Conservation (phyloP, 1,284 basidiomycete species). For the Vanrija humicola region DNA sequence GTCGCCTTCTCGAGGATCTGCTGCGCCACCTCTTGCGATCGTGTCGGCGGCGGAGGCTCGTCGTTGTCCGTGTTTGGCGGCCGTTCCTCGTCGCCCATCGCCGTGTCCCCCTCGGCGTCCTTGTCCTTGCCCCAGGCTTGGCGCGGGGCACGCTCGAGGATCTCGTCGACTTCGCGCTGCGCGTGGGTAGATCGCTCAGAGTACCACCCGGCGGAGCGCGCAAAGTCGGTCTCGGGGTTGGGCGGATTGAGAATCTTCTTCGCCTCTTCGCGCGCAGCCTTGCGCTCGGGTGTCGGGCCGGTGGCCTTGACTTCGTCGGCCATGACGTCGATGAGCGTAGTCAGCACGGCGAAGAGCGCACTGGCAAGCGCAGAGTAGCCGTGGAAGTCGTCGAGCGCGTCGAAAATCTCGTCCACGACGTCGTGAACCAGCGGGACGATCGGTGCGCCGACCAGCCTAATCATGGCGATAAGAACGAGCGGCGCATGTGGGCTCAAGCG, state of each 20-base stretch:
- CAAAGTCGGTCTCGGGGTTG: slow-evolving; percentile 37
- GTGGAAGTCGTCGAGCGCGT: slow-evolving; percentile 86
- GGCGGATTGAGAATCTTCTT: slow-evolving; percentile 48
- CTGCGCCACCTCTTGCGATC: slow-evolving; percentile 68
- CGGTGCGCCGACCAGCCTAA: slow-evolving; percentile 75
- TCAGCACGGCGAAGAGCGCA: slow-evolving; percentile 61
- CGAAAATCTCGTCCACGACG: slow-evolving; percentile 91
- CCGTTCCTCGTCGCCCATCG: neutral
- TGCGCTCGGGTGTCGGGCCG: slow-evolving; percentile 19
- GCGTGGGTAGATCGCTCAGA: slow-evolving; percentile 52
- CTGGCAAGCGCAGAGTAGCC: slow-evolving; percentile 62
- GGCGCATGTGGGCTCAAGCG: slow-evolving; percentile 61
- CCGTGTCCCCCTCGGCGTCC: slow-evolving; percentile 19
- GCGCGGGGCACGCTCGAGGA: slow-evolving; percentile 62
- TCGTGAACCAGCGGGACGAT: slow-evolving; percentile 82
- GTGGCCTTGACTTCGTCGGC: slow-evolving; percentile 59
- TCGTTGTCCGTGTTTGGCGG: slow-evolving; percentile 45
- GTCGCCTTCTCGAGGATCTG: slow-evolving; percentile 78
- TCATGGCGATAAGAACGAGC: slow-evolving; percentile 69
- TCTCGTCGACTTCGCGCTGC: slow-evolving; percentile 46
- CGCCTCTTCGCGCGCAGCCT: slow-evolving; percentile 25
- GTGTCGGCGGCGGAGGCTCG: slow-evolving; percentile 58
- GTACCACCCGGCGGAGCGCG: slow-evolving; percentile 64
- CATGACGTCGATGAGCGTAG: slow-evolving; percentile 81
- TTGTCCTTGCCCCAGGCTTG: slow-evolving; percentile 39